Conservation (phyloP, 164 flowering plant genomes). For the Liriodendron chinense region DNA sequence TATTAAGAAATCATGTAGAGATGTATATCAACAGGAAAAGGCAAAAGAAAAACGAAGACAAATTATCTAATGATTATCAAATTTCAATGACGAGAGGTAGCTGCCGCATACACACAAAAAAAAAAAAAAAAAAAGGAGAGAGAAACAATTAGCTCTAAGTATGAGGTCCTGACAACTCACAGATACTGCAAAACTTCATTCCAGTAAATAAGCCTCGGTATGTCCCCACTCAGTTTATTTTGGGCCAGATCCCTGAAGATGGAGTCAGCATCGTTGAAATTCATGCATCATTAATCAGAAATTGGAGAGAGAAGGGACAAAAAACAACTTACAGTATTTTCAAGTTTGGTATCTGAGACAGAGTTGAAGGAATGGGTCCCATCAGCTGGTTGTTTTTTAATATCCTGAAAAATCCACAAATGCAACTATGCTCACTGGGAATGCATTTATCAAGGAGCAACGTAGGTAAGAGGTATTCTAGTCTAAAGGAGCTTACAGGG, state of each 20-base stretch:
- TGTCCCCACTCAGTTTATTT: slow-evolving; percentile 81
- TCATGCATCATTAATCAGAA: neutral
- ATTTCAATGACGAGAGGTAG: too few species aligned
- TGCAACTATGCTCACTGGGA: neutral
- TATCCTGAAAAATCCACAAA: slow-evolving; percentile 27
- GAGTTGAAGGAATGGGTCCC: slow-evolving; percentile 93
- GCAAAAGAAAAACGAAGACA: too few species aligned
- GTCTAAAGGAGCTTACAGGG: slow-evolving; percentile 43
- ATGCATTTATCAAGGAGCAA: neutral
- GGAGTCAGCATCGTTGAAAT: neutral
- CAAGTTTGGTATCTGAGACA: slow-evolving; percentile 96
- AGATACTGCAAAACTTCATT: slow-evolving; percentile 79
- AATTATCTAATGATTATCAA: too few species aligned
- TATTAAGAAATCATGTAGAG: too few species aligned
- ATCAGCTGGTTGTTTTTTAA: slow-evolving; percentile 78
- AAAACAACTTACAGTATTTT: slow-evolving; percentile 65
- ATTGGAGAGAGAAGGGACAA: neutral
- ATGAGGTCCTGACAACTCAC: slow-evolving; percentile 2
- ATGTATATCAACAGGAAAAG: too few species aligned
- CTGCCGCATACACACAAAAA: too few species aligned
- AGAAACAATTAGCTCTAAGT: neutral
- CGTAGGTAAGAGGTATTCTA: neutral
- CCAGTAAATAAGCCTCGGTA: slow-evolving; percentile 95
- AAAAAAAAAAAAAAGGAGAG: neutral
- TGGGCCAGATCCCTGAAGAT: slow-evolving; percentile 79